Base-by-base conservation (phyloP, 495 filamentous ascomycete genomes). In the Daldinia concentrica region DNA sequence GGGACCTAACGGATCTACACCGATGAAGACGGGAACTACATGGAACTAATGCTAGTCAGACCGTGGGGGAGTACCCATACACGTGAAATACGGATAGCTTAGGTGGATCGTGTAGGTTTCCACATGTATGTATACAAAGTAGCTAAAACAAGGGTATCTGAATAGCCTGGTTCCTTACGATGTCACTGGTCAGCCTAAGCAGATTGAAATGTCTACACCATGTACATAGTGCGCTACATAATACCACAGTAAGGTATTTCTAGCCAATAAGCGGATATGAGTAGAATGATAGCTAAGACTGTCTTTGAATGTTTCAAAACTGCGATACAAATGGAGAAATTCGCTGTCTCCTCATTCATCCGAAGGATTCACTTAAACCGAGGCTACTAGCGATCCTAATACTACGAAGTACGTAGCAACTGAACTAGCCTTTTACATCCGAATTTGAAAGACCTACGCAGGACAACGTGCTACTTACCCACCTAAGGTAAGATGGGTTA, bases 21-120 rank as follows among this genome's bases (percentile, higher is more conserved):
- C 45, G 64, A 68, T 32, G 45, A 37, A 43, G 45, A 32, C 64
- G 69, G 69, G 69, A 72, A 61, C 69, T 66, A 58, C 29, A 59
- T 43, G 56, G 15, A 54, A 72, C 69, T 68, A 72, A 72, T 72
- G 69, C 69, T 24, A 64, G 64, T 64, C 62, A 72, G 36, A 54
- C 64, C 59, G 60, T 60, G 64, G 69, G 64, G 69, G 60, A 71
- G 50, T 48, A 48, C 22, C 9, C 43, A 48, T 48, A 22, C 22
- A 48, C 19, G 14, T 5, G 19, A 48, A 24, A 12, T 48, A 9
- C 19, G 19, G 43, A 22, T 22, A 9, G 8, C 8, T 24, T 24
- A 12, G 19, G 19, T 24, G 17, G 43, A 48, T 22, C 22, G 9
- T 24, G 22, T 4, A 24, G 43, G 43, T 6, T 24, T 9, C 22